Evolutionary conservation across 2,329 filamentous ascomycete species (phyloP).

Genomic region (Colletotrichum tropicale): DNA sequence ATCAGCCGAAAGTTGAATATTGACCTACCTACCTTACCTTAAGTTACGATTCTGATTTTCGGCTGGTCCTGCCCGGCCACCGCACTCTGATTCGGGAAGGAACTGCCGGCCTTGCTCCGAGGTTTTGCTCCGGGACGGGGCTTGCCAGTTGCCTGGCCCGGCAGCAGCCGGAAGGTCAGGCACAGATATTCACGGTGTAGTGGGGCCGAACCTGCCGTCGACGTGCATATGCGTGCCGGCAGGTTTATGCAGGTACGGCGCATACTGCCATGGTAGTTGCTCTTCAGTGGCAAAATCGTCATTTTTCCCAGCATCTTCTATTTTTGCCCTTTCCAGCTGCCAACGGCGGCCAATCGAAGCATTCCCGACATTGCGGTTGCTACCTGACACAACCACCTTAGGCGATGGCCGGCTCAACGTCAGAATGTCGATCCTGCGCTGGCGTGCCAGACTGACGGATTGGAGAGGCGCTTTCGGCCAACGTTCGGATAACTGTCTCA

Average conservation of each 20-base stretch:
- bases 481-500: not conserved
- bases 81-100: not conserved
- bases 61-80: not conserved
- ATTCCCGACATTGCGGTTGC: not conserved
- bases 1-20: not conserved
- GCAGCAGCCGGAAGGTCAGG: not conserved
- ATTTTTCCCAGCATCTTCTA: not conserved
- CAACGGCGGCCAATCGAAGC: not conserved
- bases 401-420: not conserved
- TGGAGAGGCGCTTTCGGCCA: not conserved
- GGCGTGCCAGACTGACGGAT: not conserved
- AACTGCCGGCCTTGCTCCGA: not conserved
- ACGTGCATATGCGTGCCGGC: not conserved
- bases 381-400: not conserved
- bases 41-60: not conserved
- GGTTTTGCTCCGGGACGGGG: not conserved
- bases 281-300: not conserved
- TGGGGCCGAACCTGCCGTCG: not conserved
- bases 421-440: not conserved
- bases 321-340: not conserved
- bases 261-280: not conserved
- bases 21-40: too few relatives aligned
- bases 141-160: not conserved
- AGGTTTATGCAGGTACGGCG: slow-evolving; percentile 13
- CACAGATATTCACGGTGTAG: not conserved